Conservation (phyloP, 106 monocot species). For the Dendrobium nobile region DNA sequence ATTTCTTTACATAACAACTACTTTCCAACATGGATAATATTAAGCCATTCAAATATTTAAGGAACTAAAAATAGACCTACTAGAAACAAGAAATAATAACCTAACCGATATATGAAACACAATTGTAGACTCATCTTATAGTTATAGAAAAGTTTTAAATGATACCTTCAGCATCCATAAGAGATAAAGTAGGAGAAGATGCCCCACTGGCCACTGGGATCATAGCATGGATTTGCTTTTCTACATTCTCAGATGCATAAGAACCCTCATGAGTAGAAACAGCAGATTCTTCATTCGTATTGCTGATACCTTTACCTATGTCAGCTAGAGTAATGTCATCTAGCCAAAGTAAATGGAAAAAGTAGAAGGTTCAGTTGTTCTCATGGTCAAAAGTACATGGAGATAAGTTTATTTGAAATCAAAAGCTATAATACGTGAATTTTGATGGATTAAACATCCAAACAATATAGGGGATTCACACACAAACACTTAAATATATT, state of each 20-base stretch:
- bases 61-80: not conserved
- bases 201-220: not conserved
- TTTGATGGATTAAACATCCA: too few species aligned
- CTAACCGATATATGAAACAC: not conserved
- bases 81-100: not conserved
- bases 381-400: not conserved
- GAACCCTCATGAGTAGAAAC: not conserved
- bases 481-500: too few species aligned
- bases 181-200: not conserved
- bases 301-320: not conserved
- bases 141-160: not conserved
- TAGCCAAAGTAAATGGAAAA: not conserved
- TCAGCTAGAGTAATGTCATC: constrained; percentile 7
- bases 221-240: not conserved
- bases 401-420: not conserved
- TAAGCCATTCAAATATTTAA: not conserved
- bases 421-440: not conserved
- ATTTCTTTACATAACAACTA: not conserved
- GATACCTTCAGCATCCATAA: constrained; percentile 5
- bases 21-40: not conserved
- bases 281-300: not conserved
- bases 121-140: not conserved
- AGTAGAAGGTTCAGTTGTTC: not conserved
- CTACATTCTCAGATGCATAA: not conserved
- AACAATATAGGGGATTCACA: too few species aligned